Conservation (phyloP, 169 alveolate genomes). For the Babesia ovis region DNA sequence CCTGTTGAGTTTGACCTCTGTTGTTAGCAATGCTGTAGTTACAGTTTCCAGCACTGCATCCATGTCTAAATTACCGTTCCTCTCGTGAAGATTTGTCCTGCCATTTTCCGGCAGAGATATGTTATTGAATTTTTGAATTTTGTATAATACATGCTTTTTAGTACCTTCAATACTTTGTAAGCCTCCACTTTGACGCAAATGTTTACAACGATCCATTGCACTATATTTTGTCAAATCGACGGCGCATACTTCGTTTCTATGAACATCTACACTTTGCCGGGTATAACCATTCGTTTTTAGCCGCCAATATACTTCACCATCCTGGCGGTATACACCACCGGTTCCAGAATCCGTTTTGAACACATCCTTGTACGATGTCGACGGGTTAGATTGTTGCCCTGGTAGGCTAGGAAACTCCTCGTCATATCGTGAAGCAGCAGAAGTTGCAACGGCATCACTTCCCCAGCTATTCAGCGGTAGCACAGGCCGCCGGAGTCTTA, state of each 20-base stretch:
- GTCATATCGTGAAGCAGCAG: not conserved
- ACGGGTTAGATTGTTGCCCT: not conserved
- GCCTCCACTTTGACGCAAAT: not conserved
- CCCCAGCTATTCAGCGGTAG: not conserved
- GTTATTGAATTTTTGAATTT: not conserved
- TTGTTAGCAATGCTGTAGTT: constrained; percentile 37
- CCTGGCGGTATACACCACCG: not conserved
- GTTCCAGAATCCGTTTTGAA: not conserved
- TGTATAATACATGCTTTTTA: not conserved
- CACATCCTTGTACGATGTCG: not conserved
- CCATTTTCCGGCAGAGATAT: constrained; percentile 2
- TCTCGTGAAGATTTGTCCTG: not conserved
- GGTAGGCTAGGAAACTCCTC: not conserved
- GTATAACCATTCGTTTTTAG: no score
- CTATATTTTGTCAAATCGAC: not conserved
- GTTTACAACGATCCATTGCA: not conserved
- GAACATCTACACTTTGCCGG: not conserved
- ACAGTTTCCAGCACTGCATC: constrained; percentile 22
- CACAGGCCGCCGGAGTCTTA: not conserved
- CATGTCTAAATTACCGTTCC: not conserved
- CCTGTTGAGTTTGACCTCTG: constrained; percentile 34
- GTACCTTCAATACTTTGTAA: not conserved
- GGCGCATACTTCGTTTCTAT: not conserved
- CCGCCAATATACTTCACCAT: no score
- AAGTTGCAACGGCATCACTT: not conserved